Base-by-base conservation (phyloP, 208 protist genomes). In the Acanthamoeba polyphaga region DNA sequence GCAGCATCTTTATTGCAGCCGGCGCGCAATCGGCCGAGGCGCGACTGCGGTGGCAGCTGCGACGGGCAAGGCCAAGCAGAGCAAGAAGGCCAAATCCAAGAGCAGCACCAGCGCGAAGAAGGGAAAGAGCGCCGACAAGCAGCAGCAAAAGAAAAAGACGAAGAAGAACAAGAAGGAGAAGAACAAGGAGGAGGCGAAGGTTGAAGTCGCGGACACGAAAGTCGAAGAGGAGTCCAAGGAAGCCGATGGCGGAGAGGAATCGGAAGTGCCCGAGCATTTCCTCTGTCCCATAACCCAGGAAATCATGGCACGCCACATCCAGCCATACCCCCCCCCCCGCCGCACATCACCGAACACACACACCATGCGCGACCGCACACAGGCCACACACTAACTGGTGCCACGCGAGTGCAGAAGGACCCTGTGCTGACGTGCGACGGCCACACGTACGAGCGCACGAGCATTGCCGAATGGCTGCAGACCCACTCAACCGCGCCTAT, bases 241-340 rank as follows among this genome's bases (percentile, higher is more conserved):
- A 3, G 58, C 24, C 24, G 34, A 29, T 34, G 85, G 74, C 24
- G 87, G 49, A 0, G 87, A 10, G n/a, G 29, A 66, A 6, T 3
- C 53, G 32, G 64, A 93, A 8, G 64, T 93, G 58, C 88, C 88
- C 49, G 88, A 93, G 46, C 46, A 49, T 27, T 93, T 80, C 46
- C 66, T 93, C 7, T 93, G 88, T n/a, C 88, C 88, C 88, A 93
- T 93, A 29, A 80, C 88, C 15, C 88, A 93, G 27, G 88, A 93
- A 51, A 93, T 93, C 60, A 93, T 93, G 88, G 88, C 78, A 78
- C 51, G 24, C 46, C 24, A 4, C 43, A 8, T n/a, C n/a, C n/a
- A n/a, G n/a, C n/a, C n/a, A n/a, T n/a, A n/a, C n/a, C n/a, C n/a
- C n/a, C n/a, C n/a, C n/a, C n/a, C n/a, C n/a, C n/a, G n/a, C n/a